Conservation (phyloP, 148 eudicot genomes). For the Chenopodium formosanum region DNA sequence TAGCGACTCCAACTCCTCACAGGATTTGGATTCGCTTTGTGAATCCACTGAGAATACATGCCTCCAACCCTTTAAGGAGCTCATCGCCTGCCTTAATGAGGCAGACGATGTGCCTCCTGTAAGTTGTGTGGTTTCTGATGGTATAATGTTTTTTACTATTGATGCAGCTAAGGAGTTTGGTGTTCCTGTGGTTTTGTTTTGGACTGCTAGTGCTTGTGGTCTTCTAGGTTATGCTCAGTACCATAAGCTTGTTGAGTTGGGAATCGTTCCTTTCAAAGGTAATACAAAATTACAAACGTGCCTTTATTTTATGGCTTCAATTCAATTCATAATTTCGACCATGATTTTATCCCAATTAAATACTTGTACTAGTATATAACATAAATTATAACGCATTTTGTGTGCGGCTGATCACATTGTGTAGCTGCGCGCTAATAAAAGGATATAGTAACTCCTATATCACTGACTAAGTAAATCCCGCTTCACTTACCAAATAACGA, state of each 20-base stretch:
- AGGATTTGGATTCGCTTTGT: slow-evolving; percentile 26
- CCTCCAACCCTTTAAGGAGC: slow-evolving; percentile 30
- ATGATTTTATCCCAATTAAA: too few relatives aligned
- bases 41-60: slow-evolving; percentile 10
- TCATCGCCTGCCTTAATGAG: slow-evolving; percentile 17
- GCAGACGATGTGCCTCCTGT: slow-evolving; percentile 23
- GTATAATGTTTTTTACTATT: slow-evolving; percentile 33
- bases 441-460: too few relatives aligned
- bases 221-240: slow-evolving; percentile 35
- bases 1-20: slow-evolving; percentile 28
- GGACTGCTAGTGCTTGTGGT: slow-evolving; percentile 44
- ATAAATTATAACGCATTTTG: too few relatives aligned
- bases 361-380: too few relatives aligned
- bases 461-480: too few relatives aligned
- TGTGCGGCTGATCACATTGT: too few relatives aligned
- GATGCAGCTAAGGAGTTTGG: slow-evolving; percentile 26
- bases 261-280: slow-evolving; percentile 35
- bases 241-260: slow-evolving; percentile 23
- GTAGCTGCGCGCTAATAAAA: too few relatives aligned
- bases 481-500: too few relatives aligned
- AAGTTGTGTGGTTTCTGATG: slow-evolving; percentile 38
- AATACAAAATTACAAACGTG: background rate
- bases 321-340: too few relatives aligned
- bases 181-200: slow-evolving; percentile 23
- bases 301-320: too few relatives aligned